Conservation (phyloP, 345 rosid species). For the Litchi chinensis region DNA sequence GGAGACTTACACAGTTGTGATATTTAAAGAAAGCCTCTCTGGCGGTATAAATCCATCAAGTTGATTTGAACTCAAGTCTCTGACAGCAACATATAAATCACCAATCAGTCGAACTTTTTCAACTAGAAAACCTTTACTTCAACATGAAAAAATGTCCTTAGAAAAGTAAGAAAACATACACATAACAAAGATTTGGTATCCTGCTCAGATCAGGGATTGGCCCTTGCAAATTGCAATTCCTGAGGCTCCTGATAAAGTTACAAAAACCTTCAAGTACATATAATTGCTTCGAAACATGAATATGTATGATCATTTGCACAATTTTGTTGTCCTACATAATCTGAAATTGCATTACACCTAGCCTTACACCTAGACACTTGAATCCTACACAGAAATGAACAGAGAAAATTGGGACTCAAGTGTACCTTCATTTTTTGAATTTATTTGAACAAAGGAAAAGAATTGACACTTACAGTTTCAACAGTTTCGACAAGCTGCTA, state of each 20-base stretch:
- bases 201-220: slow-evolving; percentile 82
- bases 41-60: slow-evolving; percentile 75
- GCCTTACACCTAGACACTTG: slow-evolving; percentile 14
- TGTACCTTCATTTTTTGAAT: neutral
- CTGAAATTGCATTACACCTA: neutral
- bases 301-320: neutral
- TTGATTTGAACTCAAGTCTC: slow-evolving; percentile 81
- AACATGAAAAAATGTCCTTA: neutral
- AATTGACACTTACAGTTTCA: slow-evolving; percentile 72
- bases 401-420: neutral
- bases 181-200: slow-evolving; percentile 71
- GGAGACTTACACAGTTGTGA: slow-evolving; percentile 81
- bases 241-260: slow-evolving; percentile 70
- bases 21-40: slow-evolving; percentile 57
- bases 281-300: too few relatives aligned
- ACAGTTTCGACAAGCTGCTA: slow-evolving; percentile 67
- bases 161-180: slow-evolving; percentile 54
- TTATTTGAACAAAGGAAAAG: too few relatives aligned
- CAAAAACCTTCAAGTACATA: neutral
- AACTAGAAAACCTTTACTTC: neutral
- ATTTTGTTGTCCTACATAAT: neutral
- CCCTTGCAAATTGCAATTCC: slow-evolving; percentile 88
- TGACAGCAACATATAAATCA: slow-evolving; percentile 35
- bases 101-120: neutral
- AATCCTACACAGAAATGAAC: slow-evolving; percentile 9